Base-by-base conservation (phyloP, 1,284 basidiomycete genomes). In the Trichosporon ovoides region DNA sequence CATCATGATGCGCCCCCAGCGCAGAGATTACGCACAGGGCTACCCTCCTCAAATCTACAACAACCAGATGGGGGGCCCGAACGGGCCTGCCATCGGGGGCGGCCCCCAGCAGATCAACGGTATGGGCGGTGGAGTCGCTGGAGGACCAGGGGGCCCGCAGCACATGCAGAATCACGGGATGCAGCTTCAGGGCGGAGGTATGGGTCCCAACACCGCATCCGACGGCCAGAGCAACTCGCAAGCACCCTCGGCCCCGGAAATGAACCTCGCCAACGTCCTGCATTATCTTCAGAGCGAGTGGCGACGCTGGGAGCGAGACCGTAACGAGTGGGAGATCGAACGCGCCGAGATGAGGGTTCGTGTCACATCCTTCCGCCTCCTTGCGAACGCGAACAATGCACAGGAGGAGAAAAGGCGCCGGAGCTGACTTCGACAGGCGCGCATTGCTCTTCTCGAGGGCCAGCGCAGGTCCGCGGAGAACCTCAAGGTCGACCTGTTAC, bases 321-420 rank as follows among this genome's bases (percentile, higher is more conserved):
- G 95, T 69, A 98, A 99, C 76, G 94, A 98, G 78, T 98, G 94
- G 95, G 95, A 98, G 82, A 99, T 99, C 70, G 95, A 98, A 80
- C 83, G 95, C 67, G 95, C 96, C 35, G 95, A 98, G 79, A 96
- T 98, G 92, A 84, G 94, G 82, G 94, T 92, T 68, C 70, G 88
- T 84, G 43, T 48, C 43, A 48, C 22, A 19, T 9, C 13, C 10
- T 19, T 16, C n/a, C 24, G 40, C 40, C 2, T n/a, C 16, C 28
- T 48, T 22, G 43, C 24, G 24, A 31, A 49, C 16, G 36, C 38
- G 46, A 48, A 48, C 52, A 35, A 52, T n/a, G 53, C 49, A 53
- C 35, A 38, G 35, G 4, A 10, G 34, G 11, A 22, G 38, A 28
- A 28, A 33, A 43, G 16, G 35, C 19, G n/a, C 24, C 35, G 31